phyloP scores from a whole-genome alignment of 306 rosid genomes.

The Acacia confusa region DNA sequence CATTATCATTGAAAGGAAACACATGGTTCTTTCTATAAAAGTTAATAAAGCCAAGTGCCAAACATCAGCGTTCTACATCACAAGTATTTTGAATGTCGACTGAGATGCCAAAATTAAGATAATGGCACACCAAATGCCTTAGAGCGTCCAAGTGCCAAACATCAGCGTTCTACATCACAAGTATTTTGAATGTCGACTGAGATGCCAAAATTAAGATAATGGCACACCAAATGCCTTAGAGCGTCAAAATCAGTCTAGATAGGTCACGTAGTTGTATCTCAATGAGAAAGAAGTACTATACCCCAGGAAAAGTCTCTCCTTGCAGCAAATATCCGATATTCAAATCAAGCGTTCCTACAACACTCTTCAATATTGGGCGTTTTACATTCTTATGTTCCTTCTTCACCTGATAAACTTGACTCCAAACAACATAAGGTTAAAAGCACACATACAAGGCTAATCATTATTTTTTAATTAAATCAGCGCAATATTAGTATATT shows the following conservation, averaged over 20 bases:
- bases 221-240: neutral
- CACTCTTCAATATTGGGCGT: conserved; percentile 51
- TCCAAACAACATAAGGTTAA: conserved; percentile 29
- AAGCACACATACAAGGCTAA: conserved; percentile 4
- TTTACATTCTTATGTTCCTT: conserved; percentile 56
- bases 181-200: neutral
- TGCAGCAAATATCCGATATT: conserved; percentile 52
- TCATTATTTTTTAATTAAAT: neutral
- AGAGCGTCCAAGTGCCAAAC: neutral
- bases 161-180: neutral
- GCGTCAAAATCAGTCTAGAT: conserved; percentile 7
- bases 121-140: neutral
- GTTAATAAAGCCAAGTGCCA: neutral
- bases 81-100: neutral
- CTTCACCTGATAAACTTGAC: conserved; percentile 57
- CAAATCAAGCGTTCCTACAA: conserved; percentile 81
- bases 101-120: neutral
- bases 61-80: neutral
- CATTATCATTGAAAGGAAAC: neutral
- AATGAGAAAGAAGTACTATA: conserved; percentile 27
- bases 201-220: neutral
- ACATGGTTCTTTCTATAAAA: neutral
- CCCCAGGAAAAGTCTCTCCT: conserved; percentile 84
- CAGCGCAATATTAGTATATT: neutral
- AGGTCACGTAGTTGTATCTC: conserved; percentile 4